Conservation (phyloP, 192 early-diverging fungal species). For the Phlyctochytrium planicorne region DNA sequence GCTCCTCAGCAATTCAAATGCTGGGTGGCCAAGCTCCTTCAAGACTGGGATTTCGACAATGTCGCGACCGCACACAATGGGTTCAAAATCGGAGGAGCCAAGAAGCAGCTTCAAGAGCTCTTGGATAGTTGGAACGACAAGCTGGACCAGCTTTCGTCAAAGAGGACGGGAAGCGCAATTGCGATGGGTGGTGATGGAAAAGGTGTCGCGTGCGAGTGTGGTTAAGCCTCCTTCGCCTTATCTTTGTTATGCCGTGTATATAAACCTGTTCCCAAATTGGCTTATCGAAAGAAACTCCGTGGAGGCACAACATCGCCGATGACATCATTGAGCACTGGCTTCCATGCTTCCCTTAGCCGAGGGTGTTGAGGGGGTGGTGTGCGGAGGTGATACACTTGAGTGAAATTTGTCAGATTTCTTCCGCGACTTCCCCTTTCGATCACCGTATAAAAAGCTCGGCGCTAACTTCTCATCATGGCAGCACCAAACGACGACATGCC, state of each 20-base stretch:
- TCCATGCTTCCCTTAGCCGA: too few relatives aligned
- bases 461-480: not conserved
- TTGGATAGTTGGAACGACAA: too few relatives aligned
- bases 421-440: too few relatives aligned
- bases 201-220: constrained; percentile 4
- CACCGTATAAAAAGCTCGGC: not conserved
- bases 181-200: not conserved
- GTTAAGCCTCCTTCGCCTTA: constrained; percentile 11
- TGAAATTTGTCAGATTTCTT: too few relatives aligned
- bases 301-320: too few relatives aligned
- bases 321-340: too few relatives aligned
- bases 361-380: too few relatives aligned
- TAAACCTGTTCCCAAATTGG: too few relatives aligned
- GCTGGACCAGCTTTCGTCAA: not conserved
- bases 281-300: too few relatives aligned
- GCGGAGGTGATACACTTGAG: too few relatives aligned
- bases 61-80: constrained; percentile 22
- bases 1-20: constrained; percentile 21
- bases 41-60: constrained; percentile 30
- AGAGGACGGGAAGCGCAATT: not conserved
- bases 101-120: not conserved
- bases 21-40: constrained; percentile 12
- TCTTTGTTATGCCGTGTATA: too few relatives aligned
- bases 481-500: not conserved
- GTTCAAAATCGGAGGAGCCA: constrained; percentile 16